Conservation (phyloP, 2,329 filamentous ascomycete genomes). For the Fusarium devonianum region DNA sequence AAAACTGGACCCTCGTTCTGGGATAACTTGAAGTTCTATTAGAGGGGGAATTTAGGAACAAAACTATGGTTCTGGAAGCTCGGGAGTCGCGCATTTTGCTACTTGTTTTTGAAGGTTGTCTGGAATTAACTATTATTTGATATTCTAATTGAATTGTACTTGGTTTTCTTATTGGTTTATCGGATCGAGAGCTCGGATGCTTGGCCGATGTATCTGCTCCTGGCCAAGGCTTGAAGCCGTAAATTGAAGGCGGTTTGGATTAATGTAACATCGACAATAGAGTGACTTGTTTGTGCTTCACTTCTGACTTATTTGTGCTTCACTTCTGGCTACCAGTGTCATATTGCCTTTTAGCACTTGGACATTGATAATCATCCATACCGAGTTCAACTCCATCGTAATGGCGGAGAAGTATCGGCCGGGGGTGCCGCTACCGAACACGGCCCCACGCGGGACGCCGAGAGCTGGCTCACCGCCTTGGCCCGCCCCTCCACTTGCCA, state of each 20-base stretch:
- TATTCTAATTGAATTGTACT: neutral
- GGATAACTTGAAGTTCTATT: constrained; percentile 49
- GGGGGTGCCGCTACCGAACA: constrained; percentile 16
- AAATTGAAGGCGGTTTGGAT: no score
- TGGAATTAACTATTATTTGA: constrained; percentile 9
- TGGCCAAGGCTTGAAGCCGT: no score
- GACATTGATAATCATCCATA: no score
- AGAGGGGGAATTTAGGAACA: constrained; percentile 1
- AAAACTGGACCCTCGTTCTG: constrained; percentile 53
- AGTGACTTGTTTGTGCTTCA: no score
- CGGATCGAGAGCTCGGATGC: neutral
- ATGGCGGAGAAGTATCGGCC: no score
- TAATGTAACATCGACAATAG: no score
- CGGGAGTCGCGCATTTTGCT: neutral
- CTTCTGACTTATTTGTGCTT: no score
- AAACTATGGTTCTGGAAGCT: neutral
- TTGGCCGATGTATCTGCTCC: neutral
- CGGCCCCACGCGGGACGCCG: constrained; percentile 5
- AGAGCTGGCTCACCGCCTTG: constrained; percentile 38
- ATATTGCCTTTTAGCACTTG: no score
- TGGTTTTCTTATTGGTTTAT: neutral
- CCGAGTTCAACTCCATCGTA: no score
- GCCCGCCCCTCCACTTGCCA: constrained; percentile 36
- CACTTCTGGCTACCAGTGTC: no score
- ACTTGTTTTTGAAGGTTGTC: neutral